Evolutionary conservation across 2,329 filamentous ascomycete genomes (phyloP).

Genomic region (Canariomyces notabilis): DNA sequence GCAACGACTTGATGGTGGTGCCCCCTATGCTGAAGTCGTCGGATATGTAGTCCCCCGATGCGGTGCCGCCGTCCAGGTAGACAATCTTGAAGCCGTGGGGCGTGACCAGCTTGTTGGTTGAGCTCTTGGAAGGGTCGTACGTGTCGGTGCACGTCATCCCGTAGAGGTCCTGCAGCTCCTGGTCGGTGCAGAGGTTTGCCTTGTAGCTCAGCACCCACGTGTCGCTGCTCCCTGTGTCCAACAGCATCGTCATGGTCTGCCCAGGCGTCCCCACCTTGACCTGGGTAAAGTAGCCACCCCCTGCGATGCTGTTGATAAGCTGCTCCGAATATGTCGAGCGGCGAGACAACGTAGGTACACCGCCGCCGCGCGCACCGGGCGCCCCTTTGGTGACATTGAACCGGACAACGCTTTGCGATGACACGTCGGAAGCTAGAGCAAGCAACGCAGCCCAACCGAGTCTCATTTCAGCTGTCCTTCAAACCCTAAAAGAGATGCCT

Average conservation of each 20-base stretch:
- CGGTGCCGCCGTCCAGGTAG: constrained; percentile 55
- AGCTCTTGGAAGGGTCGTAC: constrained; percentile 44
- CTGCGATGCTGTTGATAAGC: constrained; percentile 50
- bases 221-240: constrained; percentile 61
- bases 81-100: constrained; percentile 50
- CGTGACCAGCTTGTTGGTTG: constrained; percentile 42
- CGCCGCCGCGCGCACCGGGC: constrained; percentile 18
- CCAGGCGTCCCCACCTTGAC: constrained; percentile 55
- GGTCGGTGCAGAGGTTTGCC: constrained; percentile 38
- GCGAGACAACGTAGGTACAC: constrained; percentile 13
- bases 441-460: constrained; percentile 6
- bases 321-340: constrained; percentile 32
- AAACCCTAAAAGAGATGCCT: too few species aligned
- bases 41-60: constrained; percentile 52
- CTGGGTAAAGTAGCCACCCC: constrained; percentile 52
- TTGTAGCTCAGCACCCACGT: constrained; percentile 48
- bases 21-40: constrained; percentile 51
- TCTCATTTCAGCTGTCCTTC: constrained; percentile 14
- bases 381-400: constrained; percentile 23
- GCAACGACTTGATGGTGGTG: constrained; percentile 43
- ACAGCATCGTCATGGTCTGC: constrained; percentile 49
- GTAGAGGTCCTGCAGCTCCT: constrained; percentile 31
- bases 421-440: constrained; percentile 16
- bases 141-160: constrained; percentile 35
- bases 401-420: constrained; percentile 22